Base-by-base conservation (phyloP, 2,329 filamentous ascomycete genomes). In the Colletotrichum karsti region DNA sequence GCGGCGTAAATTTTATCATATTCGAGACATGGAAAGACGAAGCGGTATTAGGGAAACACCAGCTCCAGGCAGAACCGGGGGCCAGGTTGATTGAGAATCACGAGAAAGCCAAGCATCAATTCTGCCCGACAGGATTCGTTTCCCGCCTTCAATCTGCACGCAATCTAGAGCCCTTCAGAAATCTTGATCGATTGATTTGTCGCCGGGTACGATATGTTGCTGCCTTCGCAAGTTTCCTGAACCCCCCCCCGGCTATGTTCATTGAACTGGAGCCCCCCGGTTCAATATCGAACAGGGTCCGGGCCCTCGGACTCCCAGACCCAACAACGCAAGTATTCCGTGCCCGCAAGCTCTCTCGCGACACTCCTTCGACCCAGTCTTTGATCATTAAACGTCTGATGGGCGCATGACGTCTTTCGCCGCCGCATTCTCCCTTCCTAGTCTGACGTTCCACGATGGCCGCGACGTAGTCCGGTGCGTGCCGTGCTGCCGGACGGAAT, bases 61-160 rank as follows among this genome's bases (percentile, higher is more conserved):
- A 48, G 20, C 18, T 22, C 30, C 26, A 59, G 56, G 42, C 56
- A 59, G 56, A 59, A 59, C 20, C 35, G 39, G n/a, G 12, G 39
- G 24, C 42, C 13, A 44, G 37, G 35, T 30, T 44, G 54, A 44
- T 57, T 28, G 30, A n/a, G 30, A 24, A n/a, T 10, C 28, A n/a
- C 35, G 35, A 56, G 18, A n/a, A 20, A 30, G 58, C 51, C 63
- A 67, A 63, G 41, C 9, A 42, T 67, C 41, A 42, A 57, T 51
- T 57, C 35, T 63, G 58, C 48, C 63, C 24, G 42, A 48, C 26
- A 63, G 63, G 48, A 63, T 61, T 53, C 12, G 18, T 22, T 44
- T 42, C 9, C 54, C 54, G 26, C 26, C 26, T 12, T 37, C 37
- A 39, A 48, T n/a, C 28, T 18, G 30, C 33, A 41, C 24, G 50